phyloP scores from a whole-genome alignment of 129 eudicot genomes.

The Flaveria sonorensis region DNA sequence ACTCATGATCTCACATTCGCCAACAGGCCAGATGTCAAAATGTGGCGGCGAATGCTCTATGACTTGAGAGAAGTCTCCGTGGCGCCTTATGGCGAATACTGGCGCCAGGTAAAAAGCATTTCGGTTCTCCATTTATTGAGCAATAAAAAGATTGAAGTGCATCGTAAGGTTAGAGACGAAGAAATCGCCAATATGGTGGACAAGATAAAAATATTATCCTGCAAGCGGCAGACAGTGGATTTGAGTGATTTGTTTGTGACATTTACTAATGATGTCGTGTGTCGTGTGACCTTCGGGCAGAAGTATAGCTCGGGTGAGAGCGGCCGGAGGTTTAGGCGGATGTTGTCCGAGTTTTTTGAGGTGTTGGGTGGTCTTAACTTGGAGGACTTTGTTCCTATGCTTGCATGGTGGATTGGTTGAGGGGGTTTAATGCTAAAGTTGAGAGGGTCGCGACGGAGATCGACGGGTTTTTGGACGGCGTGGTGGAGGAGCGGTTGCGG shows the following conservation, averaged over 20 bases:
- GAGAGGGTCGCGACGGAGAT: slow-evolving; percentile 31
- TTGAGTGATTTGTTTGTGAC: slow-evolving; percentile 43
- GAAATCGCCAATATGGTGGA: slow-evolving; percentile 41
- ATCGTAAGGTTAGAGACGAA: slow-evolving; percentile 35
- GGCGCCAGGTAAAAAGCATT: slow-evolving; percentile 66
- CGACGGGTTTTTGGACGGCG: slow-evolving; percentile 43
- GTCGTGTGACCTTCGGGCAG: slow-evolving; percentile 60
- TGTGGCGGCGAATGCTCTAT: slow-evolving; percentile 39
- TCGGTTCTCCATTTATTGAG: slow-evolving; percentile 53
- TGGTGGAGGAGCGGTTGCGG: slow-evolving; percentile 39
- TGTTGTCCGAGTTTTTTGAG: slow-evolving; percentile 38
- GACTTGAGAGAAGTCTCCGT: slow-evolving; percentile 42
- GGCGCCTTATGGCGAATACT: slow-evolving; percentile 64
- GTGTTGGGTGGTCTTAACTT: slow-evolving; percentile 42
- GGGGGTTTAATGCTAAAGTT: slow-evolving; percentile 33
- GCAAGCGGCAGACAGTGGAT: slow-evolving; percentile 19
- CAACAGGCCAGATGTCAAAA: slow-evolving; percentile 36
- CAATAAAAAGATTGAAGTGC: slow-evolving; percentile 47
- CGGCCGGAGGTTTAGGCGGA: slow-evolving; percentile 37
- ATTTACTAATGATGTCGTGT: slow-evolving; percentile 46
- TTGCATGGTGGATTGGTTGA: slow-evolving; percentile 39
- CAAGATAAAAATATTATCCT: slow-evolving; percentile 22
- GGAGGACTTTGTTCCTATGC: slow-evolving; percentile 47
- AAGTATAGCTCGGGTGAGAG: slow-evolving; percentile 44
- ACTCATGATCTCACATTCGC: slow-evolving; percentile 57